These are phyloP conservation scores for Entoloma clypeatum DNA, from an alignment of 1,284 basidiomycete genomes.

Conservation along the genomic window DNA sequence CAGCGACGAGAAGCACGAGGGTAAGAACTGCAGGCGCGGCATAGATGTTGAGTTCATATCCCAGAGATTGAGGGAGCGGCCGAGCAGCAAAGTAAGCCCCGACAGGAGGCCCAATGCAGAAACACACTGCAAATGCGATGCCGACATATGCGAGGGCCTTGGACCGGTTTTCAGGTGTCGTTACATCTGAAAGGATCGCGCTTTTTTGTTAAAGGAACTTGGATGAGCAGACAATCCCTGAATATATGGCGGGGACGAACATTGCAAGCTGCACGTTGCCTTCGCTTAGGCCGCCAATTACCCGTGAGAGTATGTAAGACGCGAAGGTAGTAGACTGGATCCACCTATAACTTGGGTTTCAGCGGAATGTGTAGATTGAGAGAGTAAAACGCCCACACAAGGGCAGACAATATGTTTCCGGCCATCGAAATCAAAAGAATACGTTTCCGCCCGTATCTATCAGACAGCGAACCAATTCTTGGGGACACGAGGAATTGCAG, in stretches of 20 bases:
- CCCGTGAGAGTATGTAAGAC: constrained; percentile 82
- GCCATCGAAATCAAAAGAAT: constrained; percentile 82
- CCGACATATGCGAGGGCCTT: constrained; percentile 88
- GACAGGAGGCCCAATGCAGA: constrained; percentile 81
- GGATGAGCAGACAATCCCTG: constrained; percentile 1
- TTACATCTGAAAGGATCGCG: constrained; percentile 87
- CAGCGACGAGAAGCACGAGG: constrained; percentile 62
- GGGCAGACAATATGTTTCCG: constrained; percentile 85
- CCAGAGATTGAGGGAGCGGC: constrained; percentile 59
- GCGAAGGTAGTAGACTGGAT: constrained; percentile 83
- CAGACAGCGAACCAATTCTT: constrained; percentile 75
- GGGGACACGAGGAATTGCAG: constrained; percentile 88
- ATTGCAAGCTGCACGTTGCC: constrained; percentile 82
- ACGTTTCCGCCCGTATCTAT: constrained; percentile 81
- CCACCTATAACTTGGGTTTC: constrained; percentile 53
- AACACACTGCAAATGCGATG: constrained; percentile 91
- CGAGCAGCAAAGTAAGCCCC: constrained; percentile 78
- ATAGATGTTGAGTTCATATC: constrained; percentile 77
- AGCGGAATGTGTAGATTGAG: neutral
- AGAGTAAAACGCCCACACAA: constrained; percentile 58
- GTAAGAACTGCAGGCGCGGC: constrained; percentile 80
- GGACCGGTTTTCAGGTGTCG: constrained; percentile 71
- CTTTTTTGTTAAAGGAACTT: constrained; percentile 38
- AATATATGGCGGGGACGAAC: constrained; percentile 37
- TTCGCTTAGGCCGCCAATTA: constrained; percentile 87